Percentiles rank a stretch among this genome's conserved stretches.
Evolutionary conservation across 73 alveolate species (phyloP).

Genomic region (Breviolum minutum): DNA sequence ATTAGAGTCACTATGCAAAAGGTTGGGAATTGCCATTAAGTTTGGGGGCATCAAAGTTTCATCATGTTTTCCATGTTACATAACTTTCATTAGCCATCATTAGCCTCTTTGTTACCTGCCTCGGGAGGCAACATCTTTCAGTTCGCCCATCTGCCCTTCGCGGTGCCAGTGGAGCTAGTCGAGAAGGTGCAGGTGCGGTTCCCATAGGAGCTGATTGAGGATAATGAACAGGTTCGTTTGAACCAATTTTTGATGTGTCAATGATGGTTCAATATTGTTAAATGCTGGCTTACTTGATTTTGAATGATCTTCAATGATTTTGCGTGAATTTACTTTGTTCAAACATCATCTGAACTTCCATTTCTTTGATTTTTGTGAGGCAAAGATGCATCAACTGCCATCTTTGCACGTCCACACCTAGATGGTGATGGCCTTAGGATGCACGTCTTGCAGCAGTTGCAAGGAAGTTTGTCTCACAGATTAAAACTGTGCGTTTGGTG

Average conservation of each 20-base stretch:
- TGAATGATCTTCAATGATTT: background rate
- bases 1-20: no score
- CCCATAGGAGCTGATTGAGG: background rate
- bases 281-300: background rate
- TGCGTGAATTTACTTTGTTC: background rate
- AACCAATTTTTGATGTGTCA: no score
- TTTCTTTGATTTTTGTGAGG: background rate
- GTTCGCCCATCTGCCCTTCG: conserved; percentile 32
- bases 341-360: no score
- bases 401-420: conserved; percentile 39
- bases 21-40: no score
- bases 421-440: background rate
- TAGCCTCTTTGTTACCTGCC: background rate
- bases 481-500: background rate
- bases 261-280: background rate
- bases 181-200: conserved; percentile 34
- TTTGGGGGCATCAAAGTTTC: no score
- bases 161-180: conserved; percentile 42
- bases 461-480: no score
- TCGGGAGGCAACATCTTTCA: conserved; percentile 19
- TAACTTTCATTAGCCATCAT: background rate
- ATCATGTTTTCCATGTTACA: no score
- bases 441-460: background rate
- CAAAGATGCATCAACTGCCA: conserved; percentile 55
- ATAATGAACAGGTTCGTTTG: no score